These are phyloP conservation scores for Boletus rubescentipes DNA, from an alignment of 768 basidiomycete genomes.

Conservation along the genomic window DNA sequence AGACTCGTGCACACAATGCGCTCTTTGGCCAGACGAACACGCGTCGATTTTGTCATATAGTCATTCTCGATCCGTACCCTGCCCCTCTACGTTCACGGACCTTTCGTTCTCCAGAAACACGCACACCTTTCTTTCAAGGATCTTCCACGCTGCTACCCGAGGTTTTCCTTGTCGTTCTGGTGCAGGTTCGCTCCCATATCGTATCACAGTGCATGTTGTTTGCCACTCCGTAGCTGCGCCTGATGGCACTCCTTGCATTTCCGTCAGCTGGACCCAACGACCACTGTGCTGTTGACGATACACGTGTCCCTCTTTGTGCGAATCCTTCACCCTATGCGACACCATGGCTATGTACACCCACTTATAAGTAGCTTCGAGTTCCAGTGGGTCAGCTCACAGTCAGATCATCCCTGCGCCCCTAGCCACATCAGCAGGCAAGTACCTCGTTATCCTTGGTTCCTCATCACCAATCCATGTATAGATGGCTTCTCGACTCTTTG, in stretches of 20 bases:
- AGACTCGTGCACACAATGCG: constrained; percentile 23
- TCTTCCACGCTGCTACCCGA: not conserved
- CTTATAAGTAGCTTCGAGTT: constrained; percentile 17
- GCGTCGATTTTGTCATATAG: constrained; percentile 5
- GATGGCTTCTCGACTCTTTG: constrained; percentile 55
- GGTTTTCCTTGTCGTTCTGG: not conserved
- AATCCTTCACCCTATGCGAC: not conserved
- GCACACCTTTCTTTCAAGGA: not conserved
- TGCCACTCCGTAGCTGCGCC: constrained; percentile 4
- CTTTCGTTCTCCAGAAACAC: not conserved
- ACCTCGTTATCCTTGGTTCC: not conserved
- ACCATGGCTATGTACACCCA: constrained; percentile 11
- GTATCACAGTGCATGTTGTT: not conserved
- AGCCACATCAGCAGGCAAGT: constrained; percentile 10
- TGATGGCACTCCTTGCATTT: constrained; percentile 19
- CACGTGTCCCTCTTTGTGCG: not conserved
- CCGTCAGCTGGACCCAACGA: constrained; percentile 13
- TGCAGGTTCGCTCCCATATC: constrained; percentile 11
- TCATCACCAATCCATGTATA: constrained; percentile 15
- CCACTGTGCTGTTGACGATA: constrained; percentile 3
- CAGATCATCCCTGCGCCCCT: constrained; percentile 10
- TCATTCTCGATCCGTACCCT: constrained; percentile 2
- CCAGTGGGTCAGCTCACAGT: not conserved
- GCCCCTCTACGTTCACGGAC: not conserved
- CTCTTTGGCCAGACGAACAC: constrained; percentile 6